These are phyloP conservation scores for Heritiera fomes DNA, from an alignment of 345 rosid species.

Conservation along the genomic window DNA sequence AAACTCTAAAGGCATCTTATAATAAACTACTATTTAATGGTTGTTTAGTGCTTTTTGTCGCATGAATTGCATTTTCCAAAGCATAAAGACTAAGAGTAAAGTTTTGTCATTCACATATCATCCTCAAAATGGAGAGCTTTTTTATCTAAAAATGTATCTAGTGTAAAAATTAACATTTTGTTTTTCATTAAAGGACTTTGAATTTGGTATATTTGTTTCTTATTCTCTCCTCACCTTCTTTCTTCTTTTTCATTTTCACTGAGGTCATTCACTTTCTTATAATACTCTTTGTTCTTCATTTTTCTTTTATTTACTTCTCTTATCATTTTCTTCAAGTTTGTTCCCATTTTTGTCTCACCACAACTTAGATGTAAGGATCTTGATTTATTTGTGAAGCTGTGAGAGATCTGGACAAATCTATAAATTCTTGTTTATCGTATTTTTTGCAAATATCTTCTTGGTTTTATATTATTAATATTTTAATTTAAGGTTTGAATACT, in stretches of 20 bases:
- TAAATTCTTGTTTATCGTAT: not conserved
- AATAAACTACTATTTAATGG: not conserved
- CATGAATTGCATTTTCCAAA: not conserved
- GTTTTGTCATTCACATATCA: not conserved
- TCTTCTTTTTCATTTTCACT: not conserved
- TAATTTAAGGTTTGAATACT: not conserved
- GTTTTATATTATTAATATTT: not conserved
- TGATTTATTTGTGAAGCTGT: not conserved
- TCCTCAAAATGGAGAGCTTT: not conserved
- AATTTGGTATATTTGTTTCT: not conserved
- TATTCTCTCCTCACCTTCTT: too few species aligned
- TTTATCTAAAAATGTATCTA: not conserved
- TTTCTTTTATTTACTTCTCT: not conserved
- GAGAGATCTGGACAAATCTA: not conserved
- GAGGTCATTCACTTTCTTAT: not conserved
- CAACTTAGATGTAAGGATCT: not conserved
- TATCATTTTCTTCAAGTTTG: not conserved
- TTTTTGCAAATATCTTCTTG: not conserved
- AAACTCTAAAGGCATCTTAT: not conserved
- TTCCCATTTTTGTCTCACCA: not conserved
- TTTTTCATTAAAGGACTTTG: not conserved
- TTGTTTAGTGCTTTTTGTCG: not conserved
- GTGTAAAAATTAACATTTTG: not conserved
- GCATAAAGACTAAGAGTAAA: not conserved
- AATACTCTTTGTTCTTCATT: too few species aligned